A percentile compares a stretch with the other conserved stretches of the same genome.
Conservation (phyloP, 23 red algal genomes). For the Gracilaria caudata region DNA sequence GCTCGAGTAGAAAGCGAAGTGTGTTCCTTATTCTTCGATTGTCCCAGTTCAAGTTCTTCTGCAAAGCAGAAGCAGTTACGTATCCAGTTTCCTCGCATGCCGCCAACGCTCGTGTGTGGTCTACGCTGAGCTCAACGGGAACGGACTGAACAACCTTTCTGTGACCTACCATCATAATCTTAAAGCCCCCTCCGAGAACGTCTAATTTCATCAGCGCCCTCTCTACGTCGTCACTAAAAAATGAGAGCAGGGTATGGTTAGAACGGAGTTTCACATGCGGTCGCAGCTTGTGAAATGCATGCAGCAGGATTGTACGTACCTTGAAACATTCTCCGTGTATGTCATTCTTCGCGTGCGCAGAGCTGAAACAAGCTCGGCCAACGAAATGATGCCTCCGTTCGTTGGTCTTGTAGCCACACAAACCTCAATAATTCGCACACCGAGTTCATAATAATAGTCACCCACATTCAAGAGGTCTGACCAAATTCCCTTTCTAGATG, state of each 20-base stretch:
- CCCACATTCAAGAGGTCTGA: conserved; percentile 77
- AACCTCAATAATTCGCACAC: conserved; percentile 74
- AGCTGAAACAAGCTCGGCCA: conserved; percentile 58
- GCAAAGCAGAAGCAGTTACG: conserved; percentile 31
- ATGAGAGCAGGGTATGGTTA: too few relatives aligned
- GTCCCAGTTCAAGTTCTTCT: conserved; percentile 50
- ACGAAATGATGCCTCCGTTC: conserved; percentile 76
- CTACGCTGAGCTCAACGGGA: conserved; percentile 75
- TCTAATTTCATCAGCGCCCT: conserved; percentile 75
- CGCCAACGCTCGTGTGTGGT: conserved; percentile 62
- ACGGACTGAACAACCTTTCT: conserved; percentile 69
- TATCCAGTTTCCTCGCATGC: conserved; percentile 41
- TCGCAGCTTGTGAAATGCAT: not conserved
- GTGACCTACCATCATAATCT: conserved; percentile 59
- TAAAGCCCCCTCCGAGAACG: conserved; percentile 67
- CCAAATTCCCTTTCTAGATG: conserved; percentile 83
- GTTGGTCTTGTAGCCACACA: conserved; percentile 78
- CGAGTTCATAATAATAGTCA: conserved; percentile 89
- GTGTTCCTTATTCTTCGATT: conserved; percentile 46
- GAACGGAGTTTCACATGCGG: not conserved
- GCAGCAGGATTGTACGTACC: conserved; percentile 44
- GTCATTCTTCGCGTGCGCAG: conserved; percentile 62
- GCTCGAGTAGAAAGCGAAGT: conserved; percentile 60
- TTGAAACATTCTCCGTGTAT: conserved; percentile 84
- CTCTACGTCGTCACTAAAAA: conserved; percentile 74